phyloP scores from a whole-genome alignment of 345 rosid genomes.

The Capsella bursapastoris region DNA sequence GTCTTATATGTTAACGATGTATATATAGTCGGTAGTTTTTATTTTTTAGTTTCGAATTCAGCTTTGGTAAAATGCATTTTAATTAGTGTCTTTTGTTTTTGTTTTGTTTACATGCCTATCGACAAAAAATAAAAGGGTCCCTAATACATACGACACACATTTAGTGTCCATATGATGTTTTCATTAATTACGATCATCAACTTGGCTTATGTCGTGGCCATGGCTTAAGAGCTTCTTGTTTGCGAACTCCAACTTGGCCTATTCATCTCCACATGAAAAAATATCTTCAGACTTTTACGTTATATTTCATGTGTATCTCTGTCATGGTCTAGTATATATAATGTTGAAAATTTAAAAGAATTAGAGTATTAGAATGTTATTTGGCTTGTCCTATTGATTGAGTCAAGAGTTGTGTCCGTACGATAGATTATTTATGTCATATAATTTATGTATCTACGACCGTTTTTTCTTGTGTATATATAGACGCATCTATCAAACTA shows the following conservation, averaged over 20 bases:
- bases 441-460: background rate
- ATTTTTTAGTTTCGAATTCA: no score
- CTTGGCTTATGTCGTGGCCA: slow-evolving; percentile 40
- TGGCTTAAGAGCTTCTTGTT: slow-evolving; percentile 26
- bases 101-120: background rate
- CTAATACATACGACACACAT: background rate
- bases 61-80: background rate
- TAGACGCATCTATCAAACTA: background rate
- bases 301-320: background rate
- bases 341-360: background rate
- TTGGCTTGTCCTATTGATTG: background rate
- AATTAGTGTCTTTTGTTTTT: no score
- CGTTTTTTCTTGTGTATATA: background rate
- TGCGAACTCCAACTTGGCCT: slow-evolving; percentile 40
- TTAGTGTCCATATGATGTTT: slow-evolving; percentile 17
- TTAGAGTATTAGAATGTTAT: slow-evolving; percentile 1
- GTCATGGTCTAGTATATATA: slow-evolving; percentile 9
- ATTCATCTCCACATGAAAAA: slow-evolving; percentile 30
- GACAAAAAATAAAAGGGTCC: background rate
- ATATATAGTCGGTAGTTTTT: background rate
- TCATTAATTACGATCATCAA: slow-evolving; percentile 39
- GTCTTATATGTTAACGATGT: background rate
- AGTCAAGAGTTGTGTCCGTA: slow-evolving; percentile 5
- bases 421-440: background rate
- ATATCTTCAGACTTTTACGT: slow-evolving; percentile 13